Evolutionary conservation across 768 basidiomycete genomes (phyloP), one percentile per base, ranked within the genome.

Genomic region (Mycena vitilis): DNA sequence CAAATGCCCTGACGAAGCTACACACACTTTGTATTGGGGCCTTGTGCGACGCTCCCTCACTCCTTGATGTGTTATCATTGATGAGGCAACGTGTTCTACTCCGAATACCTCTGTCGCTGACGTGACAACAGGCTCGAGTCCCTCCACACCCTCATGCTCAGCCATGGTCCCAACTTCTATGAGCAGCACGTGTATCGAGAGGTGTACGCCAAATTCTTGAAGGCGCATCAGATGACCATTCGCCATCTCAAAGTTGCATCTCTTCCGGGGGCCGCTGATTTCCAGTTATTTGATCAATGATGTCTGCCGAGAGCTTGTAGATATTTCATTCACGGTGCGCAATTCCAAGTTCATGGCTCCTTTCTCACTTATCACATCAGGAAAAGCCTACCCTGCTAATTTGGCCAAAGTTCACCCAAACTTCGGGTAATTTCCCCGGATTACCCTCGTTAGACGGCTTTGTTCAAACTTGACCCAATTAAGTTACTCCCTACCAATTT

Each of bases 1-100:
- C 56, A 42, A 16, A 58, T 44, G 22, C 23, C 40, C 40, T 58
- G 56, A 58, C 45, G 23, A 25, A 16, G 40, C 40, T 58, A 22
- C 56, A 58, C 20, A 58, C 56, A 22, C 56, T 58, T 18, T 40
- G 44, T 42, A 45, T 45, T 30, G 30, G 30, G 30, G 30, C 25
- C 40, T 15, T 23, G 20, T 40, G 2, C 25, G 5, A 20, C 40
- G 16, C 25, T 23, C 30, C 12, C 22, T 42, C 38, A 20, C 16
- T 58, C 25, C 56, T 58, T 18, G 56, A 20, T 42, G 20, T 30
- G 8, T 13, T 58, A 40, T 10, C 38, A 30, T 18, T 22, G 22
- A 44, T 58, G 40, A 58, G 56, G 56, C 40, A 30, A 42, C 4
- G 12, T 58, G 34, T 47, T 18, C 34, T 44, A 18, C 25, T 18